Evolutionary conservation across 2,329 filamentous ascomycete species (phyloP).

Genomic region (Fusarium staphyleae): DNA sequence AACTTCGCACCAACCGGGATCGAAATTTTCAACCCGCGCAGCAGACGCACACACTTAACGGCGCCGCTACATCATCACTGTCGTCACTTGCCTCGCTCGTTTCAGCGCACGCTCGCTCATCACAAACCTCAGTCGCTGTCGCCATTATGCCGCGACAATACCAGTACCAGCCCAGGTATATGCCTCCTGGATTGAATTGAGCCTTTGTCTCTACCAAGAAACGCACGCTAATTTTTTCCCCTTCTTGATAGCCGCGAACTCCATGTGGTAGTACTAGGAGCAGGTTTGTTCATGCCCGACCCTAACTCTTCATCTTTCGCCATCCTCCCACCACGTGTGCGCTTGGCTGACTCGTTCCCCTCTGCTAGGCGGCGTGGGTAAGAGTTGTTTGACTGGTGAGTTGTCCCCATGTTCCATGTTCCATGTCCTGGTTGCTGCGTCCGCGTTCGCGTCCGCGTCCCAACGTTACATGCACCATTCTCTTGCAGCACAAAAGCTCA

Average conservation of each 20-base stretch:
- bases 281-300: conserved; percentile 62
- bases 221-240: conserved; percentile 26
- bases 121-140: conserved; percentile 8
- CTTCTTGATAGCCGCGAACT: conserved; percentile 70
- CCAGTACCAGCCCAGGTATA: conserved; percentile 41
- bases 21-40: conserved; percentile 22
- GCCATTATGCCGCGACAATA: conserved; percentile 42
- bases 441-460: conserved; percentile 18
- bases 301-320: conserved; percentile 1
- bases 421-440: conserved; percentile 18
- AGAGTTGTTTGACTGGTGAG: conserved; percentile 89
- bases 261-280: conserved; percentile 82
- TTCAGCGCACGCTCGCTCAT: conserved; percentile 14
- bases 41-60: conserved; percentile 11
- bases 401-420: conserved; percentile 23
- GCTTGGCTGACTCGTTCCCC: conserved; percentile 43
- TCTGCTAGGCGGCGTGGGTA: conserved; percentile 79
- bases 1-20: conserved; percentile 2
- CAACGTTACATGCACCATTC: conserved; percentile 17
- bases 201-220: background rate
- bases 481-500: conserved; percentile 26
- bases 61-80: conserved; percentile 4
- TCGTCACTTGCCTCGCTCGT: conserved; percentile 10
- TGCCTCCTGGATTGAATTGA: background rate
- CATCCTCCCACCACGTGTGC: conserved; percentile 15